Conservation (phyloP, 805 yeast genomes). For the Candida cerambycidarum region DNA sequence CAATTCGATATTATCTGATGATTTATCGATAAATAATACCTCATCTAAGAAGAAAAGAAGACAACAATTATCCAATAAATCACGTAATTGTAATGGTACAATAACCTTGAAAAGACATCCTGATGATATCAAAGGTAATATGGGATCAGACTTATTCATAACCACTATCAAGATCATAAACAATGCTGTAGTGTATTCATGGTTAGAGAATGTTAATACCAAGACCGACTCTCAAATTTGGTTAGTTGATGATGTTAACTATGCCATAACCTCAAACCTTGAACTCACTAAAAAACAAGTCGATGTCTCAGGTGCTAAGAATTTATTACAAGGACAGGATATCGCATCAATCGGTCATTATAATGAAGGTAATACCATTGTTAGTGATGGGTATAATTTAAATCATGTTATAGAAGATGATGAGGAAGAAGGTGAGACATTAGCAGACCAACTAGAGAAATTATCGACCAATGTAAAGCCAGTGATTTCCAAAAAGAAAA, state of each 20-base stretch:
- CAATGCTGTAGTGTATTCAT: constrained; percentile 45
- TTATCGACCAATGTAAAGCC: constrained; percentile 39
- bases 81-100: constrained; percentile 50
- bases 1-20: constrained; percentile 49
- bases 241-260: constrained; percentile 33
- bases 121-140: constrained; percentile 31
- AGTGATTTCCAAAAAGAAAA: constrained; percentile 26
- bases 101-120: constrained; percentile 51
- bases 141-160: constrained; percentile 28
- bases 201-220: constrained; percentile 65
- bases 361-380: constrained; percentile 59
- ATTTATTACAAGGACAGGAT: constrained; percentile 49
- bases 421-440: constrained; percentile 45
- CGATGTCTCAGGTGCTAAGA: constrained; percentile 38
- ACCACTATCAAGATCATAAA: constrained; percentile 30
- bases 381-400: constrained; percentile 64
- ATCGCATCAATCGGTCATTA: constrained; percentile 54
- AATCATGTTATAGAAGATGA: constrained; percentile 50
- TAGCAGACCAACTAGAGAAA: constrained; percentile 32
- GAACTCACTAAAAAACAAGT: constrained; percentile 24
- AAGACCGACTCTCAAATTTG: constrained; percentile 57
- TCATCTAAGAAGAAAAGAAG: constrained; percentile 42
- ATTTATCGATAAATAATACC: constrained; percentile 15
- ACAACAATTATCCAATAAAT: constrained; percentile 44
- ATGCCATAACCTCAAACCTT: constrained; percentile 19